A percentile compares a stretch with the other conserved stretches of the same genome.
These are phyloP conservation scores for Fusarium heterosporum DNA, from an alignment of 2,329 filamentous ascomycete genomes.

Conservation along the genomic window DNA sequence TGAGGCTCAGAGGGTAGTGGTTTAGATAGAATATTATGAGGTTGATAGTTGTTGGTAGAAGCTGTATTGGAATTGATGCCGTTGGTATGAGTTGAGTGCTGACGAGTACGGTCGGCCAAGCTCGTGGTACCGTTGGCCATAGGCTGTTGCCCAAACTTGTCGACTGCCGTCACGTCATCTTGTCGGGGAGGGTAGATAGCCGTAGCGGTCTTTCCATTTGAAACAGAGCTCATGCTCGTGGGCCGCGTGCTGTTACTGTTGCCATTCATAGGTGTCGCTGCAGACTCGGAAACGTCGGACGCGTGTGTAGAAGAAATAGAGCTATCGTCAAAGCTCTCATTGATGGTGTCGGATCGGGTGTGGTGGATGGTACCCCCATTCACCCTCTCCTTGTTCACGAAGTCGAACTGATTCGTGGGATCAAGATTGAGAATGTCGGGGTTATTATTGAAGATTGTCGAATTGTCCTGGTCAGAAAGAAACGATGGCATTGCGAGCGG, in stretches of 20 bases:
- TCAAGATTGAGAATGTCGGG: slow-evolving; percentile 60
- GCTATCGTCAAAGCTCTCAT: slow-evolving; percentile 66
- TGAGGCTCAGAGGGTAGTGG: slow-evolving; percentile 41
- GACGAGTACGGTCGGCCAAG: slow-evolving; percentile 49
- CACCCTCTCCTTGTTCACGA: slow-evolving; percentile 51
- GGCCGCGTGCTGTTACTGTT: slow-evolving; percentile 54
- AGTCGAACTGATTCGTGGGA: slow-evolving; percentile 54
- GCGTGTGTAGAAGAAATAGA: slow-evolving; percentile 65
- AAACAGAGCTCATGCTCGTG: slow-evolving; percentile 69
- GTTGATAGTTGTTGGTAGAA: slow-evolving; percentile 27
- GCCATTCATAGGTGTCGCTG: slow-evolving; percentile 58
- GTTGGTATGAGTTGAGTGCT: slow-evolving; percentile 35
- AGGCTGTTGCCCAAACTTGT: slow-evolving; percentile 39
- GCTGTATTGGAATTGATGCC: slow-evolving; percentile 26
- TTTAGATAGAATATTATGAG: slow-evolving; percentile 37
- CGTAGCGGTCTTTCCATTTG: slow-evolving; percentile 64
- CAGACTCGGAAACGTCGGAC: slow-evolving; percentile 62
- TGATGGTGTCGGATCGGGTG: slow-evolving; percentile 59
- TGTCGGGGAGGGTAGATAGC: slow-evolving; percentile 48
- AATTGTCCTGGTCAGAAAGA: slow-evolving; percentile 60
- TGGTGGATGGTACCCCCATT: slow-evolving; percentile 54
- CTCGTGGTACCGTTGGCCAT: slow-evolving; percentile 46
- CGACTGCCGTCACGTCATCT: slow-evolving; percentile 39
- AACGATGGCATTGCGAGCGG: slow-evolving; percentile 66
- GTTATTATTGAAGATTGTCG: slow-evolving; percentile 56